Evolutionary conservation across 345 rosid genomes (phyloP), one percentile per base, ranked within the genome.

Genomic region (Bretschneidera sinensis): DNA sequence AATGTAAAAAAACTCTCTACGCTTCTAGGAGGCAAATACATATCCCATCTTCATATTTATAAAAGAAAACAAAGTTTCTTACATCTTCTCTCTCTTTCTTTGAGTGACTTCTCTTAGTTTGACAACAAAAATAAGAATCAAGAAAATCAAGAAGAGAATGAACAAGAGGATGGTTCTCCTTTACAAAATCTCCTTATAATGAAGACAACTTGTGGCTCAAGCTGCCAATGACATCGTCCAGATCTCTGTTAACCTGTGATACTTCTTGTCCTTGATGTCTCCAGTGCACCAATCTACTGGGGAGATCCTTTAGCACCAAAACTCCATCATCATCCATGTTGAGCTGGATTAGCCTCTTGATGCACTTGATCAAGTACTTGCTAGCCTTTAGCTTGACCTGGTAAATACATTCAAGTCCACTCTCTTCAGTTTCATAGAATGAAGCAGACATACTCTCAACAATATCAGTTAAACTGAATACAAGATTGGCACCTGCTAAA

Each of bases 361-460:
- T 64, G 69, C 96, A 84, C 76, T 80, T 84, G 49, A 76, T 60
- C 65, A 91, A 68, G 65, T 85, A 91, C 45, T 67, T 75, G 43
- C 82, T 66, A 31, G 78, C 64, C 75, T 74, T 83, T 68, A 66
- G 70, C 77, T 86, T 85, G 55, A 88, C 64, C 71, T 62, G 79
- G 68, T 69, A 69, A 57, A 83, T 63, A 66, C 75, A 73, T 63
- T 73, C 79, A 18, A 60, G 16, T 17, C 61, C 77, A 18, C 59
- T 76, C 28, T 81, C 82, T 68, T 79, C 86, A 18, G 63, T 81
- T 62, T 82, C 83, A 47, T 60, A 83, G 47, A 79, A 60, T 0
- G 87, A 79, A 55, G 71, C 66, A 33, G 79, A 72, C 76, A 91
- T 66, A 74, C 74, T 71, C 76, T 84, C 85, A 52, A 71, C 78